Evolutionary conservation across 441 rosid species (phyloP), one percentile per base, ranked within the genome.

Genomic region (Codiaeum variegatum): DNA sequence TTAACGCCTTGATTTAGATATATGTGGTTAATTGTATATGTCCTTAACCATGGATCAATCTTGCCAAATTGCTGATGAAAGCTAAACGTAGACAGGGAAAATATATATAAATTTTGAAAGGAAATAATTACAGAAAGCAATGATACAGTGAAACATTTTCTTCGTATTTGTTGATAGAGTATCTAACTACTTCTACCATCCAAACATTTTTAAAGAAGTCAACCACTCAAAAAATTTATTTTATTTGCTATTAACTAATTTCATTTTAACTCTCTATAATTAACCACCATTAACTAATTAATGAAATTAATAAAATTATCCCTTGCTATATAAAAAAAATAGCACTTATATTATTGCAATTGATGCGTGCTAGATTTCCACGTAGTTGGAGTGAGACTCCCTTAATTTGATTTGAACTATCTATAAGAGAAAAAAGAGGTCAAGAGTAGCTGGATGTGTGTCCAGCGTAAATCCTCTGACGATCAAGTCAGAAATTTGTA

Each of bases 111-210:
- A 51, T 19, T 18, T 40, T 40, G 44, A 29, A 67, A 2, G 26
- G 26, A n/a, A 12, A 21, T 2, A 12, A 47, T 18, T 4, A 54
- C 19, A 4, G 16, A 64, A 34, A 42, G 52, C 4, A 16, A 36
- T 16, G 23, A 38, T 54, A 16, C 5, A 5, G 26, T 23, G 63
- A 11, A 70, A 29, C 32, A 0, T 19, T 18, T 61, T 29, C 23
- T 21, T 32, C 66, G 63, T 1, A 23, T 56, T 52, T 44, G 18
- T 38, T 73, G 40, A 66, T 58, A 34, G 66, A 23, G 32, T 2
- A 63, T 66, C 66, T 79, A 77, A 80, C 86, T 16, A 81, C 81
- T 9, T 62, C 68, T 73, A 76, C 85, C 85, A 79, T 46, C 87
- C 85, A 74, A 78, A 78, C 71, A 66, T 76, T 65, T 32, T 70